Evolutionary conservation across 768 basidiomycete species (phyloP).

Genomic region (Rubroboletus satanas): DNA sequence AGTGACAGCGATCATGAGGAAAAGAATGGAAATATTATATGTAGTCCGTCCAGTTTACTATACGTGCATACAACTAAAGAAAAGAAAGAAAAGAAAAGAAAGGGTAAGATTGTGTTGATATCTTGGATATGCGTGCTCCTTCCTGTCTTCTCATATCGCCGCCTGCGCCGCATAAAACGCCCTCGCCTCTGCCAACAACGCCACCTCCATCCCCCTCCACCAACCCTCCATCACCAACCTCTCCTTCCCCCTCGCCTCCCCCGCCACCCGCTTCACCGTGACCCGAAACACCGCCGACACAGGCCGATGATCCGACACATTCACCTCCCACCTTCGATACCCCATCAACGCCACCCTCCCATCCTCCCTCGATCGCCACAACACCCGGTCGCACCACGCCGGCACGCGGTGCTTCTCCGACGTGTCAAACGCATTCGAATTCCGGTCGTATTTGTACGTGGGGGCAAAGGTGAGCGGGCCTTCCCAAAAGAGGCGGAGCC

Average conservation of each 20-base stretch:
- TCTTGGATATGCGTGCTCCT: background rate
- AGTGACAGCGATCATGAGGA: no score
- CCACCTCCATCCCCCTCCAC: slow-evolving; percentile 43
- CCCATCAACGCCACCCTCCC: slow-evolving; percentile 60
- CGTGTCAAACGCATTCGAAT: slow-evolving; percentile 75
- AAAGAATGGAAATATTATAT: background rate
- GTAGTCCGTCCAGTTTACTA: background rate
- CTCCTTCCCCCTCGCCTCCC: slow-evolving; percentile 52
- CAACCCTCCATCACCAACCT: slow-evolving; percentile 51
- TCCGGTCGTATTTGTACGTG: slow-evolving; percentile 92
- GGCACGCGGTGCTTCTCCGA: slow-evolving; percentile 87
- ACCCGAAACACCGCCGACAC: slow-evolving; percentile 76
- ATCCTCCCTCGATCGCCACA: slow-evolving; percentile 64
- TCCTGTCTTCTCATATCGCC: slow-evolving; percentile 17
- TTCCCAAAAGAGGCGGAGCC: slow-evolving; percentile 79
- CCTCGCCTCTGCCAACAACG: slow-evolving; percentile 29
- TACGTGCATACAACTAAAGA: background rate
- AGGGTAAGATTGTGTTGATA: background rate
- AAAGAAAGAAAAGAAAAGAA: background rate
- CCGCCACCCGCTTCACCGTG: slow-evolving; percentile 67
- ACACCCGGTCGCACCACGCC: slow-evolving; percentile 95
- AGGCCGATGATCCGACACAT: slow-evolving; percentile 88
- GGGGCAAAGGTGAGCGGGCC: slow-evolving; percentile 80
- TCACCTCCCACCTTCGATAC: slow-evolving; percentile 81
- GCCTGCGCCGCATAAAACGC: slow-evolving; percentile 35